These are phyloP conservation scores for Protomyces inundatus DNA, from an alignment of 1,139 yeast species.

Conservation along the genomic window DNA sequence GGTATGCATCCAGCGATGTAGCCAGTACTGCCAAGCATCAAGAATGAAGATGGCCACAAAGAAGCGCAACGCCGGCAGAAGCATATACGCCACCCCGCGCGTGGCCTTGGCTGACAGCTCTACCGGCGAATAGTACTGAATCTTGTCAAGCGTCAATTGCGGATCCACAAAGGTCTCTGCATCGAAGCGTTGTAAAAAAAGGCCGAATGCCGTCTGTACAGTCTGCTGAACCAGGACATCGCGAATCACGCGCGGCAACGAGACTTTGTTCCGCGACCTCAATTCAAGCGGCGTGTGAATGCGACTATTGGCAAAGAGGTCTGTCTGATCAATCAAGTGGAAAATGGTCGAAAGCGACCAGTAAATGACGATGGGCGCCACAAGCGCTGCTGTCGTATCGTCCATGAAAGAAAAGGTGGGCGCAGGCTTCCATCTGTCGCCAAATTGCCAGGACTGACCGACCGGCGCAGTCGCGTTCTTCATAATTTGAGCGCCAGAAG, in stretches of 20 bases:
- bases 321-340: conserved; percentile 55
- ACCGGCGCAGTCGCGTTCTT: neutral
- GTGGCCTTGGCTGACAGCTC: conserved; percentile 33
- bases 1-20: conserved; percentile 83
- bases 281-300: conserved; percentile 92
- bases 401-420: conserved; percentile 49
- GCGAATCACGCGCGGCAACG: conserved; percentile 59
- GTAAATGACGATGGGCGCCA: conserved; percentile 72
- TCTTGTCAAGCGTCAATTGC: conserved; percentile 66
- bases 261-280: conserved; percentile 64
- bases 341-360: conserved; percentile 74
- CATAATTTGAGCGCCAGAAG: neutral
- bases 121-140: conserved; percentile 37
- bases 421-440: conserved; percentile 35
- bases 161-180: conserved; percentile 43
- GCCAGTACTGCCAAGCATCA: conserved; percentile 92
- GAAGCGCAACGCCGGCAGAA: conserved; percentile 60
- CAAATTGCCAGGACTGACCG: conserved; percentile 1
- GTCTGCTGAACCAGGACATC: conserved; percentile 82
- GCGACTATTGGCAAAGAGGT: conserved; percentile 64
- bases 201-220: conserved; percentile 71
- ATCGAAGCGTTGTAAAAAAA: conserved; percentile 52
- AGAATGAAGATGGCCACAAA: conserved; percentile 62
- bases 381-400: conserved; percentile 68
- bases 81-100: conserved; percentile 36